A percentile compares a stretch with the other conserved stretches of the same genome.
Conservation (phyloP, 345 rosid species). For the Aquilaria sinensis region DNA sequence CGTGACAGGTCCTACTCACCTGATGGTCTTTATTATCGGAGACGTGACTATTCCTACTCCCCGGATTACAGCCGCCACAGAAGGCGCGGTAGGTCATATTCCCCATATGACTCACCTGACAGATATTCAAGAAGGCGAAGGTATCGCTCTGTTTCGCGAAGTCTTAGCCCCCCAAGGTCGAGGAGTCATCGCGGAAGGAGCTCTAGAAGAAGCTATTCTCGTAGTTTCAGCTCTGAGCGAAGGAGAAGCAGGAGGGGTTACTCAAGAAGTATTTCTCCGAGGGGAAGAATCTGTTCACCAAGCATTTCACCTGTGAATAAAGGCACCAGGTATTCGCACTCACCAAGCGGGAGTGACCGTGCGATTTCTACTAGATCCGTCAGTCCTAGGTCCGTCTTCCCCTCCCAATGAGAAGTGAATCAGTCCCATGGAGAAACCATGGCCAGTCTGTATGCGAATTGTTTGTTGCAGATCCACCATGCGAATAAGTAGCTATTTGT, state of each 20-base stretch:
- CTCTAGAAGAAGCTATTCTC: slow-evolving; percentile 26
- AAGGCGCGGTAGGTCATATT: slow-evolving; percentile 22
- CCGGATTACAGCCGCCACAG: slow-evolving; percentile 14
- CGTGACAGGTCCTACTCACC: slow-evolving; percentile 10
- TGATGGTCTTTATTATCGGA: slow-evolving; percentile 9
- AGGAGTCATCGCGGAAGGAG: slow-evolving; percentile 8
- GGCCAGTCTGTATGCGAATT: too few relatives aligned
- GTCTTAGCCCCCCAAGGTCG: slow-evolving; percentile 8
- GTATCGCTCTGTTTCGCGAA: slow-evolving; percentile 21
- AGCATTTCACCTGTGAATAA: slow-evolving; percentile 32
- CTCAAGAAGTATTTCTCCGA: slow-evolving; percentile 37
- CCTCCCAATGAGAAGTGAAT: slow-evolving; percentile 13
- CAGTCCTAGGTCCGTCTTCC: slow-evolving; percentile 38
- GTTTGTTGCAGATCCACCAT: too few relatives aligned
- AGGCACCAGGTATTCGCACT: slow-evolving; percentile 13
- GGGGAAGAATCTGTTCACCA: slow-evolving; percentile 23
- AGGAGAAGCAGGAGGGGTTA: slow-evolving; percentile 32
- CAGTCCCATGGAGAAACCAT: too few relatives aligned
- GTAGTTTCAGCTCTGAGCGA: slow-evolving; percentile 13
- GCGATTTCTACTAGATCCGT: slow-evolving; percentile 50
- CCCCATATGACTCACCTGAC: slow-evolving; percentile 20
- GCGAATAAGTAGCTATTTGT: too few relatives aligned
- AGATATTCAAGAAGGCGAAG: slow-evolving; percentile 9
- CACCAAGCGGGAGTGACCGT: slow-evolving; percentile 28
- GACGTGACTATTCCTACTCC: not conserved